Base-by-base conservation (phyloP, 352 stramenopile genomes). In the Aphanomyces astaci region DNA sequence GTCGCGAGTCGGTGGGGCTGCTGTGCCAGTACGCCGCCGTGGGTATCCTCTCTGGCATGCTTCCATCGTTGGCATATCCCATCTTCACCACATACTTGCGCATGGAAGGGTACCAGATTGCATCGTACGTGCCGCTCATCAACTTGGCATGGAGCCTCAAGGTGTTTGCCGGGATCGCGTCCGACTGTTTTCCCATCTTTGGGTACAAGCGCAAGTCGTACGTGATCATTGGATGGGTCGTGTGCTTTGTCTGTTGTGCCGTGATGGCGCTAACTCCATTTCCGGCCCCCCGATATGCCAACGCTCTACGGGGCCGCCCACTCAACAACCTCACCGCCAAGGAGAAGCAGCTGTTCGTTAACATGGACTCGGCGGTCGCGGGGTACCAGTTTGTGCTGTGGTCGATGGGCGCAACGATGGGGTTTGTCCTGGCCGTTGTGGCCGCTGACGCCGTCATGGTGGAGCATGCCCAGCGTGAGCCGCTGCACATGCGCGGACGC, bases 371-470 rank as follows among this genome's bases (percentile, higher is more conserved):
- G 4, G 71, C 77, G 13, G 69, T 81, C 52, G 69, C 73, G 0
- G 81, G 77, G 2, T 73, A 71, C 28, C 75, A 73, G 36, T 88
- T 86, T 49, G 75, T 91, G 25, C 73, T 89, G 43, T 78, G 75
- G 17, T 88, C 87, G 78, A 90, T 86, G 80, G 70, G 87, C 33
- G 76, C 80, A 15, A 71, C 83, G 0, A 85, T 89, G 57, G 81
- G 83, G 19, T 91, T 79, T 67, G 64, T 91, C 15, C 51, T 89
- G 32, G 71, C 76, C 1, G 78, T 87, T 33, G 79, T 88, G 3
- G 73, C 81, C 2, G 73, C 80, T 2, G 83, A 91, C 33, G 80
- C 76, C 4, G 72, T 89, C 57, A 88, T 89, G 78, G 80, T 89
- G 52, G 78, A 90, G 46, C 78, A 89, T 36, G 81, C 83, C 31